These are phyloP conservation scores for Epichloe gansuensis DNA, from an alignment of 2,329 filamentous ascomycete genomes.

Conservation along the genomic window DNA sequence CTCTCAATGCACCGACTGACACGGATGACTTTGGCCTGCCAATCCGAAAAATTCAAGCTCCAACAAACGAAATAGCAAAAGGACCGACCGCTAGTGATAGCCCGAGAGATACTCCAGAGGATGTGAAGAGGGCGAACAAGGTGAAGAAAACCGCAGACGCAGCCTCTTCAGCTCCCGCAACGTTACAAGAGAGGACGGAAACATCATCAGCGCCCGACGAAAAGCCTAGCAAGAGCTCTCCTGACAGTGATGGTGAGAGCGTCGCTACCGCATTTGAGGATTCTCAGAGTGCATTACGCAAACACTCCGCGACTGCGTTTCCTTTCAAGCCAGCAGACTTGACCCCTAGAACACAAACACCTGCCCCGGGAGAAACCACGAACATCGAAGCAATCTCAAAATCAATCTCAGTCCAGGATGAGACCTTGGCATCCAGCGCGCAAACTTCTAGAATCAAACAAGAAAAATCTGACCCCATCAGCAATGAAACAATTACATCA, in stretches of 20 bases:
- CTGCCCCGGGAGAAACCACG: neutral
- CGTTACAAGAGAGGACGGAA: neutral
- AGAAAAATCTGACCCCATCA: neutral
- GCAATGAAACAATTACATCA: neutral
- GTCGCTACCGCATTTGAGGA: slow-evolving; percentile 26
- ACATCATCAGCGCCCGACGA: neutral
- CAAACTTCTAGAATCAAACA: neutral
- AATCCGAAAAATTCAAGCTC: slow-evolving; percentile 36
- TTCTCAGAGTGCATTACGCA: slow-evolving; percentile 18
- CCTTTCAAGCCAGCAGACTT: neutral
- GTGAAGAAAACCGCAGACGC: neutral
- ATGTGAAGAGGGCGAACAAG: neutral
- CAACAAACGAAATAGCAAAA: slow-evolving; percentile 12
- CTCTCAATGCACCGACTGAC: slow-evolving; percentile 23
- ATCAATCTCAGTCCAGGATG: neutral
- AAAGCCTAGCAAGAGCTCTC: neutral
- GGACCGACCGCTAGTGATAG: slow-evolving; percentile 5
- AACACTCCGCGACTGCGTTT: neutral
- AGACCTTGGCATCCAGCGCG: neutral
- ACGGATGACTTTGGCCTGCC: slow-evolving; percentile 62
- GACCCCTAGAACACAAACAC: slow-evolving; percentile 1
- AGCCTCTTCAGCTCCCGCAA: neutral
- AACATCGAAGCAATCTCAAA: neutral
- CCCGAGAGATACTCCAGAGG: neutral
- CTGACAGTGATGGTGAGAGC: slow-evolving; percentile 18